Evolutionary conservation across 768 basidiomycete genomes (phyloP).

Genomic region (Rickenella mellea): DNA sequence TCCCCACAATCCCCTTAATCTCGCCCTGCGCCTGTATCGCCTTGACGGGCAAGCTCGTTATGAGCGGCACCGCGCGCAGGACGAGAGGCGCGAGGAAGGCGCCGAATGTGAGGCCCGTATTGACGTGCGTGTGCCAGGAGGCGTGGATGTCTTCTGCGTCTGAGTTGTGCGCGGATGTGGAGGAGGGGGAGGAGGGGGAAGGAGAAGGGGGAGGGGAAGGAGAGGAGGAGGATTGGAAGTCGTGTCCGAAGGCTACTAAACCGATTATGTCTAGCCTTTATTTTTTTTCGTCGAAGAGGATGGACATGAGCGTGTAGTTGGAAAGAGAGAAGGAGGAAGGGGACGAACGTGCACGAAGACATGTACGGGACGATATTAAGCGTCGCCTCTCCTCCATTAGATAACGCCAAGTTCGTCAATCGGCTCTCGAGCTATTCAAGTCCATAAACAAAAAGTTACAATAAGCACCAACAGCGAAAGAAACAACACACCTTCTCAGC

Average conservation of each 20-base stretch:
- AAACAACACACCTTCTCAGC: slow-evolving; percentile 23
- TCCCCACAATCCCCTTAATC: slow-evolving; percentile 15
- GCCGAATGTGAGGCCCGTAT: slow-evolving; percentile 9
- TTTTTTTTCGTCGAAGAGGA: too few species aligned
- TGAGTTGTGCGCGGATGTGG: slow-evolving; percentile 5
- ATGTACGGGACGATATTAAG: slow-evolving; percentile 16
- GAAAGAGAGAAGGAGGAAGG: not conserved
- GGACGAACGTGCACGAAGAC: slow-evolving; percentile 11
- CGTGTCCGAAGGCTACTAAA: too few species aligned
- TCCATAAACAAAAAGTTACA: too few species aligned
- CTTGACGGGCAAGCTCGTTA: slow-evolving; percentile 15
- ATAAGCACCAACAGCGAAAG: too few species aligned
- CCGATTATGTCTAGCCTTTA: slow-evolving; percentile 21
- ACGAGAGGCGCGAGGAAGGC: slow-evolving; percentile 20
- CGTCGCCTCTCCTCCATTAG: slow-evolving; percentile 7
- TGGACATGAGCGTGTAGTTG: too few species aligned
- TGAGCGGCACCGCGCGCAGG: slow-evolving; percentile 19
- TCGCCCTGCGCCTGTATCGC: slow-evolving; percentile 17
- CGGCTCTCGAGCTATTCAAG: slow-evolving; percentile 14
- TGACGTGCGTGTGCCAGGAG: slow-evolving; percentile 16
- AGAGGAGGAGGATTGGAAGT: too few species aligned
- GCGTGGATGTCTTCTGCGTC: slow-evolving; percentile 17
- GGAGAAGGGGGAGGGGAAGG: too few species aligned
- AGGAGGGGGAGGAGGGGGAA: slow-evolving; percentile 1
- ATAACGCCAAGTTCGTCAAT: slow-evolving; percentile 14